Conservation (phyloP, 768 basidiomycete species). For the Boletus edulis region DNA sequence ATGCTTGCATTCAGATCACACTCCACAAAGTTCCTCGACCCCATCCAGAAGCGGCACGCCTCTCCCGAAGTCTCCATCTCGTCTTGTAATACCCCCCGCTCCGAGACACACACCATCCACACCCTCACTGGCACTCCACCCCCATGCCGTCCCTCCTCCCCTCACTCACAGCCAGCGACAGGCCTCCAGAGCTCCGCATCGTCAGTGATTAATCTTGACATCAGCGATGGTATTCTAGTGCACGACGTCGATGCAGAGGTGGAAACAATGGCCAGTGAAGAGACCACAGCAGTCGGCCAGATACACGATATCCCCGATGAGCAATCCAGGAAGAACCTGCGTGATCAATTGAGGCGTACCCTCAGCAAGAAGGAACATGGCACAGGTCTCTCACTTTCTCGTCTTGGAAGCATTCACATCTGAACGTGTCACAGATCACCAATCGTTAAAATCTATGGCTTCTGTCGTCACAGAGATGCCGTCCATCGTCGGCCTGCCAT, state of each 20-base stretch:
- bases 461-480: conserved; percentile 37
- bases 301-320: conserved; percentile 47
- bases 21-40: conserved; percentile 26
- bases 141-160: conserved; percentile 40
- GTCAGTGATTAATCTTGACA: conserved; percentile 65
- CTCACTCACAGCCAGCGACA: conserved; percentile 29
- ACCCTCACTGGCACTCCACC: conserved; percentile 54
- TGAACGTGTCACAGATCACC: conserved; percentile 10
- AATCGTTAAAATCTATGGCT: conserved; percentile 11
- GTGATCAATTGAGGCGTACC: conserved; percentile 71
- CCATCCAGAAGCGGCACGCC: conserved; percentile 40
- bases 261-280: conserved; percentile 54
- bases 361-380: conserved; percentile 51
- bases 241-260: conserved; percentile 67
- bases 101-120: conserved; percentile 54
- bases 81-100: conserved; percentile 49
- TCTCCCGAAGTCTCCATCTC: conserved; percentile 43
- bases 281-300: conserved; percentile 45
- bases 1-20: background rate
- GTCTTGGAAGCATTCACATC: conserved; percentile 8
- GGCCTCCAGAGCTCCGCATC: conserved; percentile 65
- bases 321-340: conserved; percentile 59
- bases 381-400: conserved; percentile 37
- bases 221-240: conserved; percentile 66
- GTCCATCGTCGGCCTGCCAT: conserved; percentile 17